Base-by-base conservation (phyloP, 306 rosid genomes). In the Hippophae tibetana region DNA sequence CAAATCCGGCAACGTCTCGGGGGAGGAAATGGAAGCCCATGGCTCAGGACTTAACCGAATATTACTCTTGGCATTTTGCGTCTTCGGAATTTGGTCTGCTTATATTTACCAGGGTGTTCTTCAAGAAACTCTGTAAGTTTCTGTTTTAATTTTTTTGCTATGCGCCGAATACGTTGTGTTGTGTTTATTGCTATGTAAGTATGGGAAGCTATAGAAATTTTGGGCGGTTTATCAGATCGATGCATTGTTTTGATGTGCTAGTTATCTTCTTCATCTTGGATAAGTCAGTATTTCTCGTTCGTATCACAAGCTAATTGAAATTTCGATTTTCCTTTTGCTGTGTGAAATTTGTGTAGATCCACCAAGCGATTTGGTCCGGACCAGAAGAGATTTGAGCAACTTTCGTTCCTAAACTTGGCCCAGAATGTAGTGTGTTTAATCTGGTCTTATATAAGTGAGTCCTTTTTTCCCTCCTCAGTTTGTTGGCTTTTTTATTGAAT, bases 81-180 rank as follows among this genome's bases (percentile, higher is more conserved):
- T 88, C 31, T 81, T 78, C 70, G 99, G 99, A 27, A 92, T 92
- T 60, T 92, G 99, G 96, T 72, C 93, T 9, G 96, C 99, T 0
- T 92, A 92, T 66, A 92, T 92, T 60, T 92, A 88, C 71, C 99
- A 92, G 73, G 99, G 99, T 52, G 61, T 92, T 70, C 96, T 92
- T 43, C 99, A 92, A 81, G 99, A 92, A 81, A 85, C 86, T 11
- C 77, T 92, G 99, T 92, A 58, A 74, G 88, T 62, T 40, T 57
- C 2, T 53, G 27, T 61, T 6, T 44, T 27, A 42, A 59, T 6
- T 63, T 41, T 47, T 27, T 40, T 25, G 60, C 58, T 58, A 18
- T 18, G 23, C 1, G 23, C 52, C 38, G 52, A 31, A 9, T 9
- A 25, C 13, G 31, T n/a, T 3, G 10, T 13, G 23, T 46, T 13